Conservation (phyloP, 306 rosid species). For the Trichosanthes cucumerina region DNA sequence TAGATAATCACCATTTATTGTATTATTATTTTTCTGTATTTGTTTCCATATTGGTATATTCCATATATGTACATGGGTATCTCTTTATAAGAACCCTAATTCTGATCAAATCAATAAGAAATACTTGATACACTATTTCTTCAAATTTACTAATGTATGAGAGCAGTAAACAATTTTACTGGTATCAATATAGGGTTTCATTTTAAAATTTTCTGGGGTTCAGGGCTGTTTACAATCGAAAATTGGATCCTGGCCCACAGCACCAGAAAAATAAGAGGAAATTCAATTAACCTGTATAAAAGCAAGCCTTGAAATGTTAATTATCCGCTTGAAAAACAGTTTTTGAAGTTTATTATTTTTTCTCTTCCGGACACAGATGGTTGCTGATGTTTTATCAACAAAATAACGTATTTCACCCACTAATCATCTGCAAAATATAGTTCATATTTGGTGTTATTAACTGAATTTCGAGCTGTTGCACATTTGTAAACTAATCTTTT, state of each 20-base stretch:
- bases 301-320: neutral
- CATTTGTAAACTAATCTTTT: neutral
- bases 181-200: neutral
- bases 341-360: neutral
- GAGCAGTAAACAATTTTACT: neutral
- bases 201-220: neutral
- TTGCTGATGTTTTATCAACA: neutral
- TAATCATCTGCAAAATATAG: neutral
- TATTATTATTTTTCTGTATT: too few relatives aligned
- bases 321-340: neutral
- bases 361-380: neutral
- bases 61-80: too few relatives aligned
- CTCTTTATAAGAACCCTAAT: too few relatives aligned
- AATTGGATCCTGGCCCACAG: neutral
- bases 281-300: neutral
- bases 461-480: neutral
- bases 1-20: too few relatives aligned
- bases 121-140: too few relatives aligned
- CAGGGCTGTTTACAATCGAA: neutral
- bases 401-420: neutral
- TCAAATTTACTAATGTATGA: neutral
- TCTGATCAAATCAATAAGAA: too few relatives aligned
- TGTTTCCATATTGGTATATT: too few relatives aligned
- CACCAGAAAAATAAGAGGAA: neutral
- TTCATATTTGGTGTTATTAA: neutral